These are phyloP conservation scores for Aspergillus alliaceus DNA, from an alignment of 2,329 filamentous ascomycete species.

Conservation along the genomic window DNA sequence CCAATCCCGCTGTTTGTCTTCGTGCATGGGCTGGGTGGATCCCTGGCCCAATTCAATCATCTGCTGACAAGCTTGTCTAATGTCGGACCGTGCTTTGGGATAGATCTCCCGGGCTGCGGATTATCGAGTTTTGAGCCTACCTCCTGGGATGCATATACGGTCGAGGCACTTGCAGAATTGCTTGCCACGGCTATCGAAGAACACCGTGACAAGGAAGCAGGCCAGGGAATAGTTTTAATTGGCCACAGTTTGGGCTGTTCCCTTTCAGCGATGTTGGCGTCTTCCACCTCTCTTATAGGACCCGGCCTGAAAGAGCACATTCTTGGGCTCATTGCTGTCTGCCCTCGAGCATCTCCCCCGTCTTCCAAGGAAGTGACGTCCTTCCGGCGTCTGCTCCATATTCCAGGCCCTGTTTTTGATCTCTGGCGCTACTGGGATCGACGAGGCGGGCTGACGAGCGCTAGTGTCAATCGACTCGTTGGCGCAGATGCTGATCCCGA, in stretches of 20 bases:
- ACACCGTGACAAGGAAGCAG: constrained; percentile 63
- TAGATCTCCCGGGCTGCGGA: constrained; percentile 90
- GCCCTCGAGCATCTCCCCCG: constrained; percentile 69
- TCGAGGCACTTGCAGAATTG: constrained; percentile 72
- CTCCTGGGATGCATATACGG: constrained; percentile 75
- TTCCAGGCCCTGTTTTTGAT: constrained; percentile 70
- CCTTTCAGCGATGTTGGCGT: constrained; percentile 70
- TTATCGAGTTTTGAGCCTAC: constrained; percentile 71
- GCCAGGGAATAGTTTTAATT: constrained; percentile 75
- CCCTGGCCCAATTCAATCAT: constrained; percentile 80
- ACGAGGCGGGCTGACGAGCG: constrained; percentile 73
- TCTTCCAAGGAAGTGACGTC: constrained; percentile 52
- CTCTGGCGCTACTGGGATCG: constrained; percentile 76
- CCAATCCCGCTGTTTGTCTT: constrained; percentile 85
- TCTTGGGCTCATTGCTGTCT: constrained; percentile 77
- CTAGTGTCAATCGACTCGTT: constrained; percentile 74
- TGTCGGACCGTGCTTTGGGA: constrained; percentile 77
- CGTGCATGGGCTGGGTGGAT: constrained; percentile 91
- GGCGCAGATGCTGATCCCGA: constrained; percentile 42
- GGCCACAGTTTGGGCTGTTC: constrained; percentile 90
- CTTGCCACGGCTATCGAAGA: constrained; percentile 72
- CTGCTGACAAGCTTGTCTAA: constrained; percentile 79
- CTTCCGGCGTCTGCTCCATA: constrained; percentile 60
- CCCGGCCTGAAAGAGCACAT: constrained; percentile 62
- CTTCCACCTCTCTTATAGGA: constrained; percentile 54